These are phyloP conservation scores for Orychophragmus violaceus DNA, from an alignment of 345 rosid genomes.

Conservation along the genomic window DNA sequence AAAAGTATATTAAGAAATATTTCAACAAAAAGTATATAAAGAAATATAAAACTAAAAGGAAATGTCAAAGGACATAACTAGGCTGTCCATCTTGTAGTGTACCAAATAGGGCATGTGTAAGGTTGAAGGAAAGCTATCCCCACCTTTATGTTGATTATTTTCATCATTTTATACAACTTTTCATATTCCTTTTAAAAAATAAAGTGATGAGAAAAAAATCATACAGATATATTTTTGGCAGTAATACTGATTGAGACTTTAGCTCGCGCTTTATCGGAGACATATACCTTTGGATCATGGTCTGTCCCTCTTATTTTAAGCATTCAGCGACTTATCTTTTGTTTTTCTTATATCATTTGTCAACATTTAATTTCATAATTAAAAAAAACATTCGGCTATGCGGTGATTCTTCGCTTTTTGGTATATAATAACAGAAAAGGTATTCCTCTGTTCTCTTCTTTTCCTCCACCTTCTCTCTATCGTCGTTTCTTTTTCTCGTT, in stretches of 20 bases:
- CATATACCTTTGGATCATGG: slow-evolving; percentile 48
- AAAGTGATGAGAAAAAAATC: not conserved
- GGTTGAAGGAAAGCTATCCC: slow-evolving; percentile 30
- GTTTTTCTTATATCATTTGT: slow-evolving; percentile 11
- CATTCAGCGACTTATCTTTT: slow-evolving; percentile 13
- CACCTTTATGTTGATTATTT: slow-evolving; percentile 27
- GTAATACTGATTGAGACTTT: slow-evolving; percentile 41
- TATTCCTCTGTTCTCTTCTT: too few relatives aligned
- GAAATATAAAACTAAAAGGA: slow-evolving; percentile 3
- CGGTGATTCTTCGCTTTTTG: too few relatives aligned
- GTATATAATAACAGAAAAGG: too few relatives aligned
- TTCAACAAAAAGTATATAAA: too few relatives aligned
- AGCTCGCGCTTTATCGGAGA: slow-evolving; percentile 51
- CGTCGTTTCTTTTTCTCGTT: too few relatives aligned
- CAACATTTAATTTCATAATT: slow-evolving; percentile 14
- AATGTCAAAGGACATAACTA: slow-evolving; percentile 37
- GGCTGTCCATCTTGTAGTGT: slow-evolving; percentile 36
- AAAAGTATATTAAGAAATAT: too few relatives aligned
- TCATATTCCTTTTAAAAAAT: not conserved
- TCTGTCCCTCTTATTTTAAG: slow-evolving; percentile 40
- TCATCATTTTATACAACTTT: slow-evolving; percentile 11
- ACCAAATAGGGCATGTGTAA: slow-evolving; percentile 38
- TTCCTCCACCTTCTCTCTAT: too few relatives aligned
- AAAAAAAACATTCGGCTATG: too few relatives aligned
- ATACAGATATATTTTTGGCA: slow-evolving; percentile 25